These are phyloP conservation scores for Phytophthora palmivora DNA, from an alignment of 352 stramenopile species.

Conservation along the genomic window DNA sequence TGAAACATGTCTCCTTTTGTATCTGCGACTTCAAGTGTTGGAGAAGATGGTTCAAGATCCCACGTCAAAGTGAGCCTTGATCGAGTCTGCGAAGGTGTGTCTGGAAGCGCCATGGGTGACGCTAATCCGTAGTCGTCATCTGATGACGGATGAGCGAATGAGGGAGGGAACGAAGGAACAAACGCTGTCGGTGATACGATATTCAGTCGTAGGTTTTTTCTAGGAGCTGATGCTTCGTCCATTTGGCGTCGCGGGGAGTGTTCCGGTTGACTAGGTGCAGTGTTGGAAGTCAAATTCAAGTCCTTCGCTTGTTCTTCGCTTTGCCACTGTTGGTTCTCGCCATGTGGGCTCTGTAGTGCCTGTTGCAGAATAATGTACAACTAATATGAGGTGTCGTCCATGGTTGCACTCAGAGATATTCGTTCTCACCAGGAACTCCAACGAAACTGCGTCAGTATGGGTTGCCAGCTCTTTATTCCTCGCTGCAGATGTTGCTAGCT, in stretches of 20 bases:
- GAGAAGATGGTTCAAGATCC: constrained; percentile 34
- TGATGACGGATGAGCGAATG: constrained; percentile 36
- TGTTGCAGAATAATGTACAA: constrained; percentile 23
- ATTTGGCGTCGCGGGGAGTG: constrained; percentile 24
- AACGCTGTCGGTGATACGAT: constrained; percentile 57
- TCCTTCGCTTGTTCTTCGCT: constrained; percentile 25
- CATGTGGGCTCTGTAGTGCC: constrained; percentile 80
- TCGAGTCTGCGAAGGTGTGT: constrained; percentile 39
- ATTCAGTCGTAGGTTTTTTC: constrained; percentile 30
- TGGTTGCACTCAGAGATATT: background rate
- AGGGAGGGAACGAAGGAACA: constrained; percentile 45
- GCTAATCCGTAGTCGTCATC: constrained; percentile 69
- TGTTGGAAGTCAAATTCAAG: background rate
- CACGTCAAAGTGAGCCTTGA: constrained; percentile 27
- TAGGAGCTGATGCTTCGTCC: constrained; percentile 2
- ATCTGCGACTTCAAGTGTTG: constrained; percentile 16
- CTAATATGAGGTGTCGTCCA: constrained; percentile 2
- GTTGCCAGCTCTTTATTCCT: constrained; percentile 20
- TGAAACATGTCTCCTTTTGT: constrained; percentile 19
- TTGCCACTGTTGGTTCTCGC: constrained; percentile 60
- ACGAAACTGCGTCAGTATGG: constrained; percentile 41
- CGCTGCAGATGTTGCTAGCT: constrained; percentile 10
- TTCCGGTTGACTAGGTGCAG: constrained; percentile 22
- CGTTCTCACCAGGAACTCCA: constrained; percentile 62
- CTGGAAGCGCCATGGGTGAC: constrained; percentile 68